Evolutionary conservation across 2,329 filamentous ascomycete species (phyloP).

Genomic region (Fusarium cicatricum): DNA sequence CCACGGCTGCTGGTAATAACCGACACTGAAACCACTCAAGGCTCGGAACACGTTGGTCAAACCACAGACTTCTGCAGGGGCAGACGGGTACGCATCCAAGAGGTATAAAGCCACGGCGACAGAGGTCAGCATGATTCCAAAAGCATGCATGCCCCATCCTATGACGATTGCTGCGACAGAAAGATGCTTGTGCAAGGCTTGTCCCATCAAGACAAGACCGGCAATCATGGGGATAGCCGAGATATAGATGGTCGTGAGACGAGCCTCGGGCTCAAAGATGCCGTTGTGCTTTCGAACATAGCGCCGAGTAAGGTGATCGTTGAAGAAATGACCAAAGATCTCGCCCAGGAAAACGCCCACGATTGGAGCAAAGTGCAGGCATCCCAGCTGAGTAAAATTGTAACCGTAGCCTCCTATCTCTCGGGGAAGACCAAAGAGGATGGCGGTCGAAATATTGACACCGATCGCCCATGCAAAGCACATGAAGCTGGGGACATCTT

Average conservation of each 20-base stretch:
- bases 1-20: conserved; percentile 59
- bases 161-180: conserved; percentile 41
- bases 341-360: conserved; percentile 63
- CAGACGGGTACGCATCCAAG: conserved; percentile 59
- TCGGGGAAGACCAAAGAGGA: conserved; percentile 50
- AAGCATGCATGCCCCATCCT: conserved; percentile 62
- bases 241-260: conserved; percentile 58
- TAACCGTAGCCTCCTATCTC: conserved; percentile 58
- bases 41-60: conserved; percentile 52
- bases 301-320: conserved; percentile 57
- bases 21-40: conserved; percentile 57
- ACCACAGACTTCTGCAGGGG: conserved; percentile 55
- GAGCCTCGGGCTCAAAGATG: conserved; percentile 65
- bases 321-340: conserved; percentile 62
- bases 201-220: conserved; percentile 61
- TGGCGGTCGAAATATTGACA: conserved; percentile 64
- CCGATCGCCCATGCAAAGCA: conserved; percentile 62
- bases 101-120: conserved; percentile 58
- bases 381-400: conserved; percentile 58
- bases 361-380: conserved; percentile 67
- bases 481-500: no score
- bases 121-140: conserved; percentile 61
- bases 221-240: conserved; percentile 58
- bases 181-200: conserved; percentile 55
- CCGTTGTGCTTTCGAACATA: conserved; percentile 58